A percentile compares a stretch with the other conserved stretches of the same genome.
phyloP scores from a whole-genome alignment of 768 basidiomycete species.

The Phanerodontia chrysosporium region DNA sequence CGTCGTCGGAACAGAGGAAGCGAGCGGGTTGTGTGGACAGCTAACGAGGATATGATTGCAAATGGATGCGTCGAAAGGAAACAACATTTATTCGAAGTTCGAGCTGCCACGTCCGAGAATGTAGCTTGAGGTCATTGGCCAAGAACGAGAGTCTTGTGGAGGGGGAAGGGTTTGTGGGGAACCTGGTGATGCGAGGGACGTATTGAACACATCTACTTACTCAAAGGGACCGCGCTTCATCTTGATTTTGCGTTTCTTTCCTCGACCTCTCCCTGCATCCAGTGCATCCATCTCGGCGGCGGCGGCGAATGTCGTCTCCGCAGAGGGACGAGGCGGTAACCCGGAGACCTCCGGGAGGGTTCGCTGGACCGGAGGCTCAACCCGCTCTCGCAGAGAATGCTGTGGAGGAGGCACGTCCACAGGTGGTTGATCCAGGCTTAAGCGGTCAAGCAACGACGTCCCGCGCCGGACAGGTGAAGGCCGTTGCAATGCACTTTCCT shows the following conservation, averaged over 20 bases:
- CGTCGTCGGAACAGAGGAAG: not conserved
- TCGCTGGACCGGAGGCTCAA: slow-evolving; percentile 26
- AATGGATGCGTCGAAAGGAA: not conserved
- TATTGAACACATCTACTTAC: not conserved
- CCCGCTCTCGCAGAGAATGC: slow-evolving; percentile 32
- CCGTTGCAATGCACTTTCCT: not conserved
- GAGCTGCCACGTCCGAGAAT: not conserved
- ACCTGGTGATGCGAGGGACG: no score
- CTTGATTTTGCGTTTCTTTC: not conserved
- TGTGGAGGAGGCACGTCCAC: slow-evolving; percentile 11
- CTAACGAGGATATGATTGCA: not conserved
- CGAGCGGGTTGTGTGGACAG: not conserved
- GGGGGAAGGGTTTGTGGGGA: not conserved
- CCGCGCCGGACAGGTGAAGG: slow-evolving; percentile 19
- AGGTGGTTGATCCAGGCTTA: slow-evolving; percentile 24
- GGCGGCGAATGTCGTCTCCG: not conserved
- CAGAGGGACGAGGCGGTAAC: slow-evolving; percentile 4
- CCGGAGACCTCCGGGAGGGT: slow-evolving; percentile 18
- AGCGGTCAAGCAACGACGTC: slow-evolving; percentile 35
- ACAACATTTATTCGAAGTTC: not conserved
- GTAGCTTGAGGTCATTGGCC: not conserved
- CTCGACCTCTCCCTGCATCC: not conserved
- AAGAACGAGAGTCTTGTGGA: not conserved
- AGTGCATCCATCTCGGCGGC: slow-evolving; percentile 3
- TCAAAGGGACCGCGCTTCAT: not conserved